Conservation (phyloP, 441 rosid species). For the Metrosideros polymorpha region DNA sequence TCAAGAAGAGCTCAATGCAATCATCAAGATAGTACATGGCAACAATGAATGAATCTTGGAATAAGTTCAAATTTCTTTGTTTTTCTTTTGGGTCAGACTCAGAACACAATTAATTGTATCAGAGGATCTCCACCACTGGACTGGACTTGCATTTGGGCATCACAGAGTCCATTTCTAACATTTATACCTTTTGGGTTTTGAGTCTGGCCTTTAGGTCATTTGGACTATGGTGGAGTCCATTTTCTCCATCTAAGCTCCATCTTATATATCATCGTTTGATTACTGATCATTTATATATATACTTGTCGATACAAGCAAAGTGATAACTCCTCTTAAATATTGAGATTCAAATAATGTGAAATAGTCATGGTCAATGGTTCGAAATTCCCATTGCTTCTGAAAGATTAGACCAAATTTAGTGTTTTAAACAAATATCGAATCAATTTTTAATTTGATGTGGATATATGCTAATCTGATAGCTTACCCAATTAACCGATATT, state of each 20-base stretch:
- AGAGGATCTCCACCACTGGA: background rate
- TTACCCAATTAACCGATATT: accelerated
- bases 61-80: background rate
- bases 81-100: background rate
- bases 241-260: background rate
- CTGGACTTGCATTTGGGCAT: background rate
- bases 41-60: background rate
- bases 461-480: background rate
- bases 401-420: background rate
- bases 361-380: background rate
- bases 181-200: background rate
- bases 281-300: background rate
- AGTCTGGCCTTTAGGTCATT: background rate
- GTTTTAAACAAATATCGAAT: background rate
- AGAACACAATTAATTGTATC: background rate
- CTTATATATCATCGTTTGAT: background rate
- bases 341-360: background rate
- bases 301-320: background rate
- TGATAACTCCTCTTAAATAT: background rate
- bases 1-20: background rate
- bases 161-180: background rate
- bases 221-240: background rate
- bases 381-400: background rate
- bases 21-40: background rate
- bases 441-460: background rate